A percentile compares a stretch with the other conserved stretches of the same genome.
These are phyloP conservation scores for Neonectria hederae DNA, from an alignment of 2,329 filamentous ascomycete species.

Conservation along the genomic window DNA sequence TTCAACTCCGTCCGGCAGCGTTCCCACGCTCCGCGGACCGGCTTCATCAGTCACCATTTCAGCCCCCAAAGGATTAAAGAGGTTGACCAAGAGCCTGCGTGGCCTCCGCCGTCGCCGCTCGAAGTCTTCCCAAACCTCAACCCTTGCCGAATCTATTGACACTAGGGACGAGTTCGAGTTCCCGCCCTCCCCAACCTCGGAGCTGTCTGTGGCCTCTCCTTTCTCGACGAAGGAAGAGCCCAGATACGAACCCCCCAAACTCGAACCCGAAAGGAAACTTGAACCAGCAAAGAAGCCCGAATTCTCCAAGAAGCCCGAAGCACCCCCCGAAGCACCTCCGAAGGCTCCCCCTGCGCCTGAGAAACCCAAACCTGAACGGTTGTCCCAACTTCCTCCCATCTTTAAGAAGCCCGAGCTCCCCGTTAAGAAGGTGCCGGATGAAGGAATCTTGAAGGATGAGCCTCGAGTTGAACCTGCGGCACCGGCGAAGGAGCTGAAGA, in stretches of 20 bases:
- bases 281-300: background rate
- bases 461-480: background rate
- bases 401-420: background rate
- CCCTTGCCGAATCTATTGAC: conserved; percentile 15
- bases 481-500: background rate
- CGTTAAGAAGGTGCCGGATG: background rate
- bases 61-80: conserved; percentile 18
- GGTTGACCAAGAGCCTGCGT: conserved; percentile 20
- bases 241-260: background rate
- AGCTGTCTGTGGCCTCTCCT: background rate
- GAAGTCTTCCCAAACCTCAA: conserved; percentile 19
- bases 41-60: conserved; percentile 11
- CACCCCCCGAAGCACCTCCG: too few species aligned
- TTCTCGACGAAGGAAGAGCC: background rate
- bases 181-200: conserved; percentile 3
- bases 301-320: background rate
- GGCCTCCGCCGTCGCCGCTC: conserved; percentile 19
- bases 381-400: too few species aligned
- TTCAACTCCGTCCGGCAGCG: conserved; percentile 9
- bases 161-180: background rate
- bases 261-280: background rate
- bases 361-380: too few species aligned
- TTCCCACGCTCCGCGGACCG: conserved; percentile 6
- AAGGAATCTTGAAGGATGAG: background rate
- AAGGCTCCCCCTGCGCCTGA: too few species aligned